phyloP scores from a whole-genome alignment of 2,329 filamentous ascomycete genomes.

The Aspergillus tamarii region DNA sequence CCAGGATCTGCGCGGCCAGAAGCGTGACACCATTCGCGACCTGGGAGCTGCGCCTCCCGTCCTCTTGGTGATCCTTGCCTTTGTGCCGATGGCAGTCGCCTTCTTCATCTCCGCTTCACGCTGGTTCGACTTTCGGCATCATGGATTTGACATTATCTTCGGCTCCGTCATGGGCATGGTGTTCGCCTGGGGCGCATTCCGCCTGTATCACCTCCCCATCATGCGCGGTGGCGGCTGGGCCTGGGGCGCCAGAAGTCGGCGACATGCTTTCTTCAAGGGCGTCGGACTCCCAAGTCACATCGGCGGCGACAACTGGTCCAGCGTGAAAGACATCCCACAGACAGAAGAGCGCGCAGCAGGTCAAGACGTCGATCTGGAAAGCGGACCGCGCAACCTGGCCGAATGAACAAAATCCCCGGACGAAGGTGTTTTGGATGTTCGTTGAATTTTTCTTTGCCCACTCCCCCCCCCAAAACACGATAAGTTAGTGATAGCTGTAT shows the following conservation, averaged over 20 bases:
- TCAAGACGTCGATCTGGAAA: slow-evolving; percentile 26
- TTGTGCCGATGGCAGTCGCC: slow-evolving; percentile 73
- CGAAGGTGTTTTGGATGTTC: not conserved
- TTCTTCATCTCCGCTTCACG: slow-evolving; percentile 84
- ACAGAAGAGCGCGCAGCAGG: slow-evolving; percentile 3
- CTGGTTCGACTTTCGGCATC: slow-evolving; percentile 86
- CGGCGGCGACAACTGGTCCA: slow-evolving; percentile 33
- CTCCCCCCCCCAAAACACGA: not conserved
- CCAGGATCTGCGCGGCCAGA: slow-evolving; percentile 25
- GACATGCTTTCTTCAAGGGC: slow-evolving; percentile 65
- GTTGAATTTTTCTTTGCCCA: not conserved
- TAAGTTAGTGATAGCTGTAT: slow-evolving; percentile 3
- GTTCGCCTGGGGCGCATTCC: slow-evolving; percentile 74
- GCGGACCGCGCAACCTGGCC: slow-evolving; percentile 16
- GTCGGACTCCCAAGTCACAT: slow-evolving; percentile 38
- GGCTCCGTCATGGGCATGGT: slow-evolving; percentile 78
- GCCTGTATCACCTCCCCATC: slow-evolving; percentile 84
- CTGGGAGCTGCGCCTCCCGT: slow-evolving; percentile 82
- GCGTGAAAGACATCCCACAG: slow-evolving; percentile 9
- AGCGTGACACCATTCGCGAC: slow-evolving; percentile 59
- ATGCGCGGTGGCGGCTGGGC: slow-evolving; percentile 81
- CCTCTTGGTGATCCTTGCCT: slow-evolving; percentile 71
- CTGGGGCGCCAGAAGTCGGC: slow-evolving; percentile 76
- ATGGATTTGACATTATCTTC: slow-evolving; percentile 88
- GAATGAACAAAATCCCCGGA: slow-evolving; percentile 10